Evolutionary conservation across 2,329 filamentous ascomycete species (phyloP).

Genomic region (Bertia moriformis): DNA sequence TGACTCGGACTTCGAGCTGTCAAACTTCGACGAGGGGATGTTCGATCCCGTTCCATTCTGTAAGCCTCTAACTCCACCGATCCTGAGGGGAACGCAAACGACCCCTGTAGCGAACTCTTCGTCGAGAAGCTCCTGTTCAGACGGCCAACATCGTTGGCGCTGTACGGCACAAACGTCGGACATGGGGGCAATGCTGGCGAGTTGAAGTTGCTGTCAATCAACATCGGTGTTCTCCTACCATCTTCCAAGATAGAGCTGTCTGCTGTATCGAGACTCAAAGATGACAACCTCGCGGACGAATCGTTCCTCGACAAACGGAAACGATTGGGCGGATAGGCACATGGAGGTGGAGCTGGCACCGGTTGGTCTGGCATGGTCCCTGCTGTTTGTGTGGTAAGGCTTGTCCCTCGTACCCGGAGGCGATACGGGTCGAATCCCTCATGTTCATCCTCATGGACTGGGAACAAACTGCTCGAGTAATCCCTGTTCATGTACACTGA

Average conservation of each 20-base stretch:
- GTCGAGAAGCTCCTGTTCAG: too few relatives aligned
- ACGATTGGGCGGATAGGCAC: neutral
- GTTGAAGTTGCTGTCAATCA: neutral
- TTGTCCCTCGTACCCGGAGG: neutral
- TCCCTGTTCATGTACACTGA: too few relatives aligned
- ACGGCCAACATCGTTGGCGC: neutral
- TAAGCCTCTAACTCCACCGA: too few relatives aligned
- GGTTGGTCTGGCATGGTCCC: neutral
- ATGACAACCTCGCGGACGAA: too few relatives aligned
- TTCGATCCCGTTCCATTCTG: too few relatives aligned
- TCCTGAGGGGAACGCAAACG: too few relatives aligned
- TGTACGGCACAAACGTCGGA: neutral
- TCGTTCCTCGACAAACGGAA: neutral
- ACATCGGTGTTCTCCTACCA: too few relatives aligned
- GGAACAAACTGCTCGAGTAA: too few relatives aligned
- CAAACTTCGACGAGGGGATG: too few relatives aligned
- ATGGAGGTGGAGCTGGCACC: neutral
- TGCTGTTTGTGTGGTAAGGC: neutral
- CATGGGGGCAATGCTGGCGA: neutral
- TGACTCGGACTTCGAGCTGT: too few relatives aligned
- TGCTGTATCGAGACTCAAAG: neutral
- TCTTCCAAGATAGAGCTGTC: neutral
- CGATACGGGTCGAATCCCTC: neutral
- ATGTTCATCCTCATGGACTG: too few relatives aligned
- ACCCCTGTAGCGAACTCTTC: too few relatives aligned